Evolutionary conservation across 305 asterid genomes (phyloP), one percentile per base, ranked within the genome.

Genomic region (Lippia alba): DNA sequence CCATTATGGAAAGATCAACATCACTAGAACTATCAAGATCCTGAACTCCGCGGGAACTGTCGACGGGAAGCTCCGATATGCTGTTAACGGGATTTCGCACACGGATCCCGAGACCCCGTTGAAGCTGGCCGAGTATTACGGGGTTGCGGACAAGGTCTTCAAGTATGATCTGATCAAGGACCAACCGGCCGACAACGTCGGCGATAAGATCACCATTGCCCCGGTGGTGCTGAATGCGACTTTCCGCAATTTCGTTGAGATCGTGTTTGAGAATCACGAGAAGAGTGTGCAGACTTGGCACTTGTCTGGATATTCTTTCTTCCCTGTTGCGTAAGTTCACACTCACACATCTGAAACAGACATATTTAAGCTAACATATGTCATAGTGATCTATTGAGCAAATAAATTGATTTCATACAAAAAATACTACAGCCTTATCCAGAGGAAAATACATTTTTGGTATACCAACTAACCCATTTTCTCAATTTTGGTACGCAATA

Each of bases 1-100:
- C 78, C 97, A 88, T 55, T 90, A 90, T 1, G 96, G 96, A 0
- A 73, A 88, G 15, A 88, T 90, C 76, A 88, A 88, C 69, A 82
- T 86, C 40, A 85, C 95, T 0, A 75, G 95, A 1, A 90, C 97
- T 8, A 80, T 90, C 59, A 84, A 68, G 84, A n/a, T 90, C 0
- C 84, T 66, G 8, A 86, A 79, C 2, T 49, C 86, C 0, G 89
- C 73, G 0, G 75, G 73, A 0, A 61, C 61, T 0, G 85, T 74
- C 0, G 84, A 86, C 4, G 90, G 91, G 1, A 90, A 81, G 76
- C 90, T 82, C 2, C 72, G 93, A 15, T 88, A 80, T 7, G 91
- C 85, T 0, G 36, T 88, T 19, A 90, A 90, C 10, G 97, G 95
- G 0, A 72, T 86, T 12, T 90, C 97, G 8, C 93, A 90, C 5